Base-by-base conservation (phyloP, 129 eudicot species). In the Oenanthe sinensis region DNA sequence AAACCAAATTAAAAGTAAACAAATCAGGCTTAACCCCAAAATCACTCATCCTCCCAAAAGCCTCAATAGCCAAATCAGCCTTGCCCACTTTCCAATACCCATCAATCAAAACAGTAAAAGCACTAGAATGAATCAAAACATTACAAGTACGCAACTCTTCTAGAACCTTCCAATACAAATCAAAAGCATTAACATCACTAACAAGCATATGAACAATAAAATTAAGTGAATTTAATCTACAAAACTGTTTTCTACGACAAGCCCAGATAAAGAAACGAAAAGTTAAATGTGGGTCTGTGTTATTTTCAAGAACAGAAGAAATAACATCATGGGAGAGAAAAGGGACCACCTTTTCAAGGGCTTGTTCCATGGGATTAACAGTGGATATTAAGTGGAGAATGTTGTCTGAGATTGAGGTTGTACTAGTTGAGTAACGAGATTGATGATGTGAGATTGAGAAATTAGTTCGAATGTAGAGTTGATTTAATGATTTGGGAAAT, bases 261-360 rank as follows among this genome's bases (percentile, higher is more conserved):
- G 91, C 86, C 98, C 98, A 91, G 74, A 88, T 78, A 82, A 89
- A 91, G 74, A 94, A 94, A 2, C 98, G 89, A 49, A 94, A 94
- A 83, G 87, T 83, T 55, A 87, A 75, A 54, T 37, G 60, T 3
- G 91, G 90, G 46, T 85, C 81, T 24, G 65, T 83, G 19, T 82
- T 85, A 37, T 82, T 30, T 72, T 81, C 83, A 20, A 87, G 79
- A 3, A 87, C 82, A 2, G 80, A 79, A 8, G 86, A 68, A 8
- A 86, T 79, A 11, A 74, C 71, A 9, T 82, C 71, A 45, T 84
- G 86, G 33, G 83, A 73, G 28, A 87, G 75, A 58, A 84, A 81
- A 0, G 82, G 87, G 70, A 58, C 73, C 3, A 90, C 55, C 73
- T 82, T 81, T 54, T 87, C 85, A 19, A 89, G 84, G 0, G 88